Base-by-base conservation (phyloP, 768 basidiomycete species). In the Boletus subparvulus region DNA sequence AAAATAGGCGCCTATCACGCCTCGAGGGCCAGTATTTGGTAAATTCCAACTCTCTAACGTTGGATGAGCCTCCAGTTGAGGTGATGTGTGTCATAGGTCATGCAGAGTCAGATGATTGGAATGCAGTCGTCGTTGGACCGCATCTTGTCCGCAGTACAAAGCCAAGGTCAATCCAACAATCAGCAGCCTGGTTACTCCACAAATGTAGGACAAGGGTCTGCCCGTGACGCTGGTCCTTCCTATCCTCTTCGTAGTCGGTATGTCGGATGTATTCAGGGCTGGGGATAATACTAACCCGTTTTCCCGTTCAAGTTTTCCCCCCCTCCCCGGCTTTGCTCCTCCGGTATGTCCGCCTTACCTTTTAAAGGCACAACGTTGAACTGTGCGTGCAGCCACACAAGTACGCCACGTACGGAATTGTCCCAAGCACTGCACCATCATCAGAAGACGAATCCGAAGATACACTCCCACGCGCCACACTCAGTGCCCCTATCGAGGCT, bases 101-200 rank as follows among this genome's bases (percentile, higher is more conserved):
- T 94, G 84, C 90, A 94, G 71, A 91, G 90, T 74, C 92, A 93
- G 70, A 92, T 94, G 89, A 93, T 94, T 64, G 92, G 92, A 64
- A 90, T 94, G 87, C 92, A 94, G 73, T 88, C 90, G 6, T 88
- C 91, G 26, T 72, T 94, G 60, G 92, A 94, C 73, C 83, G 92
- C 50, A 94, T 94, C 67, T 74, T 94, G 52, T 75, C 80, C 44
- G 86, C 83, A 3, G 77, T 93, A 55, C 88, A 83, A 64, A 66
- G 50, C 42, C 77, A 75, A 61, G 64, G 62, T 42, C 78, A 75
- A 50, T 60, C 68, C 42, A 67, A 51, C 57, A 62, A 43, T 17
- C 73, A 74, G 49, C 76, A 69, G 33, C 65, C 59, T 47, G 48
- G 47, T 39, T 64, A 67, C 55, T 41, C 61, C 33, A 30, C 50